phyloP scores from a whole-genome alignment of 257 asterid species.

The Jasminum sambac region DNA sequence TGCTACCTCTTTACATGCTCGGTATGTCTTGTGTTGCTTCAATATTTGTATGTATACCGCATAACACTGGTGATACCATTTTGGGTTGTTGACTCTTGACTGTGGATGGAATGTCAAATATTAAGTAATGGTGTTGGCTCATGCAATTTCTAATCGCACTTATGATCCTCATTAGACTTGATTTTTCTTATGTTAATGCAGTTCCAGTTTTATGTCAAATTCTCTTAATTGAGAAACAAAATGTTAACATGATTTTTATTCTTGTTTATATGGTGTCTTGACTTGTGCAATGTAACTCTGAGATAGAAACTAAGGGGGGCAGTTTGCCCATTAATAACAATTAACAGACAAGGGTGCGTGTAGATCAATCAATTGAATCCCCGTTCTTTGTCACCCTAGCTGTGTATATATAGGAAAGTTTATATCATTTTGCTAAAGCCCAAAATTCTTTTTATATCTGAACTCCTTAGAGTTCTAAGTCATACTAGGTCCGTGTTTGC shows the following conservation, averaged over 20 bases:
- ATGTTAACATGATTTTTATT: neutral
- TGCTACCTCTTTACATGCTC: constrained; percentile 88
- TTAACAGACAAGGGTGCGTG: neutral
- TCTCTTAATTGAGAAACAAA: constrained; percentile 16
- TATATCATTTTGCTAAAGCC: too few species aligned
- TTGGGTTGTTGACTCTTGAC: neutral
- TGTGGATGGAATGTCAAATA: constrained; percentile 13
- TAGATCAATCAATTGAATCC: constrained; percentile 4
- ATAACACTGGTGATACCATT: neutral
- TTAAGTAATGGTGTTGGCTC: constrained; percentile 10
- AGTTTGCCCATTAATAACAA: constrained; percentile 2
- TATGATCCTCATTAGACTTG: neutral
- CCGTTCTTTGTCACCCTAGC: neutral
- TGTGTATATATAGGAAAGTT: neutral
- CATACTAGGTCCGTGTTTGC: neutral
- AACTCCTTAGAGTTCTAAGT: too few species aligned
- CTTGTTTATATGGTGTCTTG: neutral
- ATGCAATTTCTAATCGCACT: neutral
- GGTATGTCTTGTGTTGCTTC: constrained; percentile 55
- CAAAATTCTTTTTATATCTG: too few species aligned
- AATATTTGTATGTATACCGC: neutral
- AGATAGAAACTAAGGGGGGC: neutral
- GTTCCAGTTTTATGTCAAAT: constrained; percentile 3
- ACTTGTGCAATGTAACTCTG: neutral
- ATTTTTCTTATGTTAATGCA: constrained; percentile 1